phyloP scores from a whole-genome alignment of 2,329 filamentous ascomycete species.

The Botrytis byssoidea region DNA sequence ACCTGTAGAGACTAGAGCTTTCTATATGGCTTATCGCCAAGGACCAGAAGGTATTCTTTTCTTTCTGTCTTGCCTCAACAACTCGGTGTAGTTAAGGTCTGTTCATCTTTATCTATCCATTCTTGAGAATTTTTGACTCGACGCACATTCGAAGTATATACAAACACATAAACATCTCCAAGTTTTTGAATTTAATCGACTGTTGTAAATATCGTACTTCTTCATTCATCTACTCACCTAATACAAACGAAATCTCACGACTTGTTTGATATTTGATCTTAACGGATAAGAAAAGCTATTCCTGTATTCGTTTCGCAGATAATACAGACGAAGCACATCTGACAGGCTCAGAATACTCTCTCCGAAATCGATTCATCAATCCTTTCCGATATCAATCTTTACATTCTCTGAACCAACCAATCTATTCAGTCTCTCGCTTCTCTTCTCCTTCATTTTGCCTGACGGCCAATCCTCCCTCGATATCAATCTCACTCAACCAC shows the following conservation, averaged over 20 bases:
- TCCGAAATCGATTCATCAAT: neutral
- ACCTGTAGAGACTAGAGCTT: slow-evolving; percentile 15
- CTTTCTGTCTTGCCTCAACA: slow-evolving; percentile 6
- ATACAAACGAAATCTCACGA: neutral
- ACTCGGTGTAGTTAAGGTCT: neutral
- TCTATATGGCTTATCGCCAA: slow-evolving; percentile 15
- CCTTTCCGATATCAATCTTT: neutral
- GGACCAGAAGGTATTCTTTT: slow-evolving; percentile 3
- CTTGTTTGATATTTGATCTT: neutral
- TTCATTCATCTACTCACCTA: neutral
- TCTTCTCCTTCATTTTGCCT: slow-evolving; percentile 3
- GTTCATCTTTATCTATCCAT: neutral
- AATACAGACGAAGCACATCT: neutral
- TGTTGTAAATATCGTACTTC: neutral
- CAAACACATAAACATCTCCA: neutral
- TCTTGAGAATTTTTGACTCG: neutral
- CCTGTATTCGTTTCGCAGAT: neutral
- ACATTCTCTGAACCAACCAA: neutral
- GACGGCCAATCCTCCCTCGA: neutral
- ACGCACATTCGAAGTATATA: neutral
- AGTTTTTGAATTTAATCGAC: neutral
- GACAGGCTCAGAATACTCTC: neutral
- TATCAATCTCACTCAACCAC: neutral
- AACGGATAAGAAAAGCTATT: neutral
- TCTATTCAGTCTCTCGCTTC: neutral